phyloP scores from a whole-genome alignment of 306 rosid genomes.

The Astragalus membranaceus region DNA sequence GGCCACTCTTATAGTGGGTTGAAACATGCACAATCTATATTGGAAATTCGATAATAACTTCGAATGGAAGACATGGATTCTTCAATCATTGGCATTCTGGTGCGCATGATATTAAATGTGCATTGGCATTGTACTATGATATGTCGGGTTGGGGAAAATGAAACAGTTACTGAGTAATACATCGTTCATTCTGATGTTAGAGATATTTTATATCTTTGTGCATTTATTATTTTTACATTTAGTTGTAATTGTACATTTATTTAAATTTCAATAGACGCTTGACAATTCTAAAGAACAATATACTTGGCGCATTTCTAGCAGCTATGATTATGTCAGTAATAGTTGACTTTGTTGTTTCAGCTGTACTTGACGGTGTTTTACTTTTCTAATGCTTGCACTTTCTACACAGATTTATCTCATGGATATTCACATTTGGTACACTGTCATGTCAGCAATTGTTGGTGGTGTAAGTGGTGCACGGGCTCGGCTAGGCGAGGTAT shows the following conservation, averaged over 20 bases:
- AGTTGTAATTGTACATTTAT: neutral
- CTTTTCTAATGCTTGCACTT: constrained; percentile 24
- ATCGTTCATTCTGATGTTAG: neutral
- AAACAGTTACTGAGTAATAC: neutral
- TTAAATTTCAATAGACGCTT: neutral
- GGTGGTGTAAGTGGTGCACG: constrained; percentile 98
- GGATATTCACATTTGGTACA: constrained; percentile 95
- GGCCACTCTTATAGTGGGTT: neutral
- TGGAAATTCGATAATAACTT: neutral
- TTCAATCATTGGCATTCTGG: neutral
- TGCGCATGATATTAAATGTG: neutral
- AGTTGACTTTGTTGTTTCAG: neutral
- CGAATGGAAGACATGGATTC: neutral
- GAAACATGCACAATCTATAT: neutral
- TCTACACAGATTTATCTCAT: constrained; percentile 86
- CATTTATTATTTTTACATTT: neutral
- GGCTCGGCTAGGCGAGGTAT: constrained; percentile 95
- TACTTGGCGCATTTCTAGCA: neutral
- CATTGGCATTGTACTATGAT: neutral
- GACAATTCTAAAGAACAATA: neutral
- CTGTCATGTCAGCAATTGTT: constrained; percentile 77
- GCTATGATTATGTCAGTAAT: neutral
- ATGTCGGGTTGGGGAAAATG: neutral
- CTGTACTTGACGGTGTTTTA: neutral
- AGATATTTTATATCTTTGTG: neutral